Conservation (phyloP, 1,139 yeast genomes). For the Sugiyamaella neomexicana region DNA sequence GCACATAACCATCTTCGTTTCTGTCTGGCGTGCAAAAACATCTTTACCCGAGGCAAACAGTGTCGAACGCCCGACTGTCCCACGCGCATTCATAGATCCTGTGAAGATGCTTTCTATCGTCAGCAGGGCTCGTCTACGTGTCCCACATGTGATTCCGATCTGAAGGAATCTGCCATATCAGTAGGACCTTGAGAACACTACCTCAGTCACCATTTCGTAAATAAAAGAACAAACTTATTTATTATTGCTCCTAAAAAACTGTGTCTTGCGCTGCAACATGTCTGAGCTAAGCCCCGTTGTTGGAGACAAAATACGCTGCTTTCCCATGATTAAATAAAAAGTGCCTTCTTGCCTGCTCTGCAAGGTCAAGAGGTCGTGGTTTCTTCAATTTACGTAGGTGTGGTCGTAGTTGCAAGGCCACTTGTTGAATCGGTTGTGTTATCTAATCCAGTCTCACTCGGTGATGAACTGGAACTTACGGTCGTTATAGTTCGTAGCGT, state of each 20-base stretch:
- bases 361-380: constrained; percentile 7
- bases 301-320: too few relatives aligned
- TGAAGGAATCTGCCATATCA: constrained; percentile 16
- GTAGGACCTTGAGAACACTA: not conserved
- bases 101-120: constrained; percentile 45
- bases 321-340: too few relatives aligned
- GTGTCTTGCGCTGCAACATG: too few relatives aligned
- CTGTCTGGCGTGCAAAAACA: constrained; percentile 57
- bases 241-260: too few relatives aligned
- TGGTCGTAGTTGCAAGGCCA: not conserved
- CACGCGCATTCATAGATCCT: constrained; percentile 51
- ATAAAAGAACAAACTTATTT: too few relatives aligned
- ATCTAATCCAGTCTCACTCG: not conserved
- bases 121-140: constrained; percentile 21
- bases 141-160: constrained; percentile 24
- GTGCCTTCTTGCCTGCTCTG: not conserved
- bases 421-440: not conserved
- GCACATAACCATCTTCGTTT: constrained; percentile 46
- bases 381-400: constrained; percentile 9
- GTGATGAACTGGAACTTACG: not conserved
- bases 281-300: too few relatives aligned
- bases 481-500: not conserved
- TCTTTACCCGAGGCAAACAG: constrained; percentile 56
- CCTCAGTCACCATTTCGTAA: too few relatives aligned
- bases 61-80: constrained; percentile 43